A percentile compares a stretch with the other conserved stretches of the same genome.
These are phyloP conservation scores for Haplosporangium sp. DNA, from an alignment of 371 early-diverging fungal genomes.

Conservation along the genomic window DNA sequence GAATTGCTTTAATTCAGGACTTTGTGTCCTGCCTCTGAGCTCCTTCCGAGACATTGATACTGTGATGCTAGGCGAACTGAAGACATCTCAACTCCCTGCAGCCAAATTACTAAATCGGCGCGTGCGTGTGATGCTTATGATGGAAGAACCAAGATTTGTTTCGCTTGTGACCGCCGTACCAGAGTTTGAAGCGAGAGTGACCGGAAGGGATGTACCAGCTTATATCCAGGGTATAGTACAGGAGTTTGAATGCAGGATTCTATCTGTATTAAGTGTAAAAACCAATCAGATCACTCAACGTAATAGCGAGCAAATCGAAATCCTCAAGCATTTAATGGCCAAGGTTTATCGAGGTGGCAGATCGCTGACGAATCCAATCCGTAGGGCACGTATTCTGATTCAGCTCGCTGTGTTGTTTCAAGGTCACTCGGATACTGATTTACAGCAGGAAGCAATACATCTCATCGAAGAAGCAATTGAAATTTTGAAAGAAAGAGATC, in stretches of 20 bases:
- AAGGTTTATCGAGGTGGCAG: constrained; percentile 27
- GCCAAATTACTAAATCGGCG: constrained; percentile 43
- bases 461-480: constrained; percentile 39
- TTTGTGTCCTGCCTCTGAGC: constrained; percentile 28
- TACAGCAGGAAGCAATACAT: constrained; percentile 23
- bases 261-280: constrained; percentile 31
- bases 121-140: constrained; percentile 24
- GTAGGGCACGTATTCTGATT: constrained; percentile 43
- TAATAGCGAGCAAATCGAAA: constrained; percentile 27
- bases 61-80: constrained; percentile 5
- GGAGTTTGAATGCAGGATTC: constrained; percentile 32
- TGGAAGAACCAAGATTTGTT: constrained; percentile 15
- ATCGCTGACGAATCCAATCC: constrained; percentile 26
- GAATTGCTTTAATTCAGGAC: constrained; percentile 32
- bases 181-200: constrained; percentile 24
- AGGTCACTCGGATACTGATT: not conserved
- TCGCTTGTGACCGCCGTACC: constrained; percentile 21
- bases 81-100: constrained; percentile 18
- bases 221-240: constrained; percentile 34
- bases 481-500: constrained; percentile 41
- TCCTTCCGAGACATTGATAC: constrained; percentile 26
- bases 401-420: constrained; percentile 28
- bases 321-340: constrained; percentile 17
- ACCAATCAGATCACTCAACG: constrained; percentile 23
- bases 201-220: constrained; percentile 4